Evolutionary conservation across 768 basidiomycete species (phyloP), one percentile per base, ranked within the genome.

Genomic region (Paxillus involutus): DNA sequence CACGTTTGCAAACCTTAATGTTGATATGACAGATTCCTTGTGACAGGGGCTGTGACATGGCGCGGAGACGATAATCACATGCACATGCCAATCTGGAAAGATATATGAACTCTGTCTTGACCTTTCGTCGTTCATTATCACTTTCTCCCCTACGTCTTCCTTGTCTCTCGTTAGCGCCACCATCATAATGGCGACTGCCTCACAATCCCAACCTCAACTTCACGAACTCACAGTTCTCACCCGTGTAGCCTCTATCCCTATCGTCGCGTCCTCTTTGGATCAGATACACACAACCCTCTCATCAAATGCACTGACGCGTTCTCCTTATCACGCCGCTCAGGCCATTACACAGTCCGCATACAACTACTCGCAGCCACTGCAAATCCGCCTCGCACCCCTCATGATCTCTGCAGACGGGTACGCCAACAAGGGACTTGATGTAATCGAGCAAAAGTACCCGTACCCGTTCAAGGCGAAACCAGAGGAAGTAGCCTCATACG

Each of bases 391-490:
- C 19, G 85, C 84, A 0, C 88, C 90, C 8, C 64, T 89, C 33
- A 80, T 91, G 60, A 71, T 75, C 50, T 76, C 80, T 44, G 87
- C 80, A 2, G 83, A 92, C 59, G 80, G 71, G n/a, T 73, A 72
- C 49, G 90, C 86, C 29, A 88, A 89, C 78, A 85, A 81, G 74
- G 86, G 83, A 29, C 77, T 90, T 37, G 89, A 92, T 65, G 83
- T 69, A 17, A 86, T 91, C 50, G 78, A 91, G 74, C 76, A 79
- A 50, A 81, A 81, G 49, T 90, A 84, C 66, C 91, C 90, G 12
- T 86, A 85, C 65, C 82, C 89, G 5, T 93, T 91, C 79, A 76
- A 82, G 55, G 81, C 81, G 16, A 82, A 83, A 62, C 85, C 89
- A 3, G 86, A 87, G 61, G 89, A 91, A 3, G 80, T 93, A 19